These are phyloP conservation scores for Corynespora cassiicola DNA, from an alignment of 2,329 filamentous ascomycete genomes.

Conservation along the genomic window DNA sequence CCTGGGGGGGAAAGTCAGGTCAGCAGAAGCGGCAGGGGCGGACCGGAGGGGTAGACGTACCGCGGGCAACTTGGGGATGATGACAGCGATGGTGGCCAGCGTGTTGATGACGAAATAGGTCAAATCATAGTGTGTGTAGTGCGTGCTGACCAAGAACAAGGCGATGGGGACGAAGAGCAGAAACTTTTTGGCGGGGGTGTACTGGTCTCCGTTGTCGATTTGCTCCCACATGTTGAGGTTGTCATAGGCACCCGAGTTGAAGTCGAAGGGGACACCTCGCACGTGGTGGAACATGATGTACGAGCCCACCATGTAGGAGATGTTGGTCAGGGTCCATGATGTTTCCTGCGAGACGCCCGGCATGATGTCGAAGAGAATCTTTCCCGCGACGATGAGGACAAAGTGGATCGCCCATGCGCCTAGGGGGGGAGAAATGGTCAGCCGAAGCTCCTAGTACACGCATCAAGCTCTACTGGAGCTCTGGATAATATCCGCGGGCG, in stretches of 20 bases:
- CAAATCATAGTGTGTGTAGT: conserved; percentile 98
- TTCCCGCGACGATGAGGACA: conserved; percentile 87
- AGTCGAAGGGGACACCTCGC: conserved; percentile 96
- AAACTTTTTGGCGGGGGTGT: conserved; percentile 98
- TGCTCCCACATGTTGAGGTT: conserved; percentile 99
- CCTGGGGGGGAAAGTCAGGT: conserved; percentile 24
- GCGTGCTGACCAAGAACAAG: conserved; percentile 94
- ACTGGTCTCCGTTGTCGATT: conserved; percentile 98
- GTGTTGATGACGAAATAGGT: conserved; percentile 98
- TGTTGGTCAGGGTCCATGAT: conserved; percentile 98
- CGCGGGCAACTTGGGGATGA: conserved; percentile 95
- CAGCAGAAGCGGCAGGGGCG: conserved; percentile 4
- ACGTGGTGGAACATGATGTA: conserved; percentile 99
- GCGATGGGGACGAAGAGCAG: conserved; percentile 92
- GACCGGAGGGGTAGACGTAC: conserved; percentile 74
- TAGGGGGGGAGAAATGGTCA: conserved; percentile 54
- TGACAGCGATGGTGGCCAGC: conserved; percentile 86
- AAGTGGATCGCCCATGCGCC: conserved; percentile 98
- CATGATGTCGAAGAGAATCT: conserved; percentile 96
- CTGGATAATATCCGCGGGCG: neutral
- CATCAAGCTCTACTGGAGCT: too few relatives aligned
- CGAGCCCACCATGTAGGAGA: conserved; percentile 98
- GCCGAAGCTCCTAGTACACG: too few relatives aligned
- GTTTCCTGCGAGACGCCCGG: conserved; percentile 97
- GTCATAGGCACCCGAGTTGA: conserved; percentile 97